Conservation (phyloP, 345 rosid species). For the Citrus australasica region DNA sequence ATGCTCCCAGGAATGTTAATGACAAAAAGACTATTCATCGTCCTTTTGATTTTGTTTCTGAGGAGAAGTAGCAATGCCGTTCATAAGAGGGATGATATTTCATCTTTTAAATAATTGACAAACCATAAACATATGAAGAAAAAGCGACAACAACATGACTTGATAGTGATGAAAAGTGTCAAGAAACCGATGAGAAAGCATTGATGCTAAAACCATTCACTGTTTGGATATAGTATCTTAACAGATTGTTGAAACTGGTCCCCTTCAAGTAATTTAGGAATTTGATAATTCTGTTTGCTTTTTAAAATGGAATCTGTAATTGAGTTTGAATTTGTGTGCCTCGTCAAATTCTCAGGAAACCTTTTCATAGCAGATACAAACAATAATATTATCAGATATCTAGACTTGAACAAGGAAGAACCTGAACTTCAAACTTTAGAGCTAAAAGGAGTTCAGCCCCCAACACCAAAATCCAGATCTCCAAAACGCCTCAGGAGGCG, state of each 20-base stretch:
- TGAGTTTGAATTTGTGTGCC: constrained; percentile 1
- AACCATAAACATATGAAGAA: background rate
- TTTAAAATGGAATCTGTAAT: background rate
- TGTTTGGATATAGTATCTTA: background rate
- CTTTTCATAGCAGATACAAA: constrained; percentile 87
- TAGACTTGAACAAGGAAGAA: constrained; percentile 53
- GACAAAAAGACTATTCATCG: background rate
- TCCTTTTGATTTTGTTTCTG: background rate
- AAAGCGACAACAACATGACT: background rate
- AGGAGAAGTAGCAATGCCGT: background rate
- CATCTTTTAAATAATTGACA: background rate
- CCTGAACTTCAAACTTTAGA: constrained; percentile 66
- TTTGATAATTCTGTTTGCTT: background rate
- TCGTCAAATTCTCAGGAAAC: constrained; percentile 49
- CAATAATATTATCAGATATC: constrained; percentile 70
- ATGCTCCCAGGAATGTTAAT: background rate
- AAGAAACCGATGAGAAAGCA: background rate
- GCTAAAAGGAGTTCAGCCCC: constrained; percentile 82
- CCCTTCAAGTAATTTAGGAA: background rate
- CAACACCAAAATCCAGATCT: constrained; percentile 54
- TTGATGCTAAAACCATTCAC: background rate
- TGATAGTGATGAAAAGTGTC: background rate
- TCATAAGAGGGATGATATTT: background rate
- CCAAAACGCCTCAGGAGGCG: constrained; percentile 72
- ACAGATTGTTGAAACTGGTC: background rate